phyloP scores from a whole-genome alignment of 768 basidiomycete species.

The Boletus fagicola region DNA sequence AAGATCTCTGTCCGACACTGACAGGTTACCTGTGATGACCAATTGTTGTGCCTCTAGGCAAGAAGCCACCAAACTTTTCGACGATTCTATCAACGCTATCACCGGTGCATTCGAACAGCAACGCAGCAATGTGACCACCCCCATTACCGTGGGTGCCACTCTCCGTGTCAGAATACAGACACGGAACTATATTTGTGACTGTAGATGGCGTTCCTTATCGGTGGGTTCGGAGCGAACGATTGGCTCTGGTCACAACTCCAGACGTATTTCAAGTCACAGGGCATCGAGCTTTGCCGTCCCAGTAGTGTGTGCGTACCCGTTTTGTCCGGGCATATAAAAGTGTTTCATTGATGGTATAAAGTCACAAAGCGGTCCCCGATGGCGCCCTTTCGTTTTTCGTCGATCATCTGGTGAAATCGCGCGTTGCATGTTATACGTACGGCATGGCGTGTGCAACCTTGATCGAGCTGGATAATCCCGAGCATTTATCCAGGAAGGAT shows the following conservation, averaged over 20 bases:
- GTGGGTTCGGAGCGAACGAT: conserved; percentile 48
- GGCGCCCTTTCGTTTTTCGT: conserved; percentile 41
- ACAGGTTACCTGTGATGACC: neutral
- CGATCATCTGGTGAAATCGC: conserved; percentile 43
- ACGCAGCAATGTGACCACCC: conserved; percentile 14
- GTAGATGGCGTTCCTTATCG: conserved; percentile 42
- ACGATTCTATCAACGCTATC: conserved; percentile 38
- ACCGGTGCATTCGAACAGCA: conserved; percentile 33
- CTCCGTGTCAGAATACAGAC: neutral
- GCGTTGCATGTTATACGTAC: conserved; percentile 45
- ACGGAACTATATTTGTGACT: neutral
- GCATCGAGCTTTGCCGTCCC: conserved; percentile 43
- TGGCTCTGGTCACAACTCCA: conserved; percentile 43
- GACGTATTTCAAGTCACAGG: conserved; percentile 31
- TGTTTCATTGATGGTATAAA: neutral
- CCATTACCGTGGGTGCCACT: conserved; percentile 29
- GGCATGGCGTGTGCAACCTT: conserved; percentile 47
- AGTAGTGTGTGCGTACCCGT: conserved; percentile 44
- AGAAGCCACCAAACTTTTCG: conserved; percentile 40
- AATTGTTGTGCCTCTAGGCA: conserved; percentile 21
- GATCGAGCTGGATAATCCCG: conserved; percentile 1
- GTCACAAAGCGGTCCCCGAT: conserved; percentile 49
- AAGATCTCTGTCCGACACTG: neutral
- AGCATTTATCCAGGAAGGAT: conserved; percentile 9
- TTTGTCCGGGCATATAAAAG: neutral